Conservation (phyloP, 495 filamentous ascomycete genomes). For the Annulohypoxylon maeteangense region DNA sequence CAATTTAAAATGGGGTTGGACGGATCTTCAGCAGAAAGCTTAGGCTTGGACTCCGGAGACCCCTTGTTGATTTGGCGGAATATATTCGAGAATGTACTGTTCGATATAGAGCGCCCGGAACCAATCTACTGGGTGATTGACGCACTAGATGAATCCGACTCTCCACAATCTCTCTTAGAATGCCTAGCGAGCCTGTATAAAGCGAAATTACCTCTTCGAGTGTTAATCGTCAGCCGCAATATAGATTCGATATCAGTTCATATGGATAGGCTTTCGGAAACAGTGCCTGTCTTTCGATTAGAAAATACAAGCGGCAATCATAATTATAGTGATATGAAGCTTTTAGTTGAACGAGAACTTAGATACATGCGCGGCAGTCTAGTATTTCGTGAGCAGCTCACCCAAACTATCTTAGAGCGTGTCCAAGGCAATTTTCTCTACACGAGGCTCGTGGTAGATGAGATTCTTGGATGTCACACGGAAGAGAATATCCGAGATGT, state of each 20-base stretch:
- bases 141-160: background rate
- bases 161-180: background rate
- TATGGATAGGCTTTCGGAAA: conserved; percentile 8
- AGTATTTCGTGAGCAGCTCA: background rate
- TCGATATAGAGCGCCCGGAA: background rate
- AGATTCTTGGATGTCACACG: background rate
- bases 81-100: background rate
- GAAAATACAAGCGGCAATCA: conserved; percentile 24
- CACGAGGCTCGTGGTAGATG: background rate
- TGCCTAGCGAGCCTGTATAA: background rate
- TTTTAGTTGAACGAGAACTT: conserved; percentile 34
- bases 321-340: conserved; percentile 39
- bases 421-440: background rate
- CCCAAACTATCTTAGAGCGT: background rate
- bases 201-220: conserved; percentile 29
- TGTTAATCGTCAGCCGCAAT: conserved; percentile 37
- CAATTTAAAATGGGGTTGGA: conserved; percentile 29
- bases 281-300: conserved; percentile 18
- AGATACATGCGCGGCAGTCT: conserved; percentile 37
- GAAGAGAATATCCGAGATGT: background rate
- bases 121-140: conserved; percentile 1
- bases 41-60: background rate
- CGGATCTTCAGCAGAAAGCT: background rate
- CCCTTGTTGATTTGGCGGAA: background rate
- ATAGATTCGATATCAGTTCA: background rate